Base-by-base conservation (phyloP, 2,329 filamentous ascomycete species). In the Coleophoma crateriformis region DNA sequence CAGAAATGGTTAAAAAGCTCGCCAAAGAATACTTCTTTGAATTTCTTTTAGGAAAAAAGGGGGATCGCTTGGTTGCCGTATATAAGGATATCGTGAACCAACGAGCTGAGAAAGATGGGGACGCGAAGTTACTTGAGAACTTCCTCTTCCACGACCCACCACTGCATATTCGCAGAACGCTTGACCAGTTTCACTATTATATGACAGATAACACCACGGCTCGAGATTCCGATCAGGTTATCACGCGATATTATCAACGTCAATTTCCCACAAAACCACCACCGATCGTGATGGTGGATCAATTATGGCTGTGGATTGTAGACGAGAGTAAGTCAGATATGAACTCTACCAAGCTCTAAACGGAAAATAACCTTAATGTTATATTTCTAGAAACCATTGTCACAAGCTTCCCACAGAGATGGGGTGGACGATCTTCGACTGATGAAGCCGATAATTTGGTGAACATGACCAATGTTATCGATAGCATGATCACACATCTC, bases 131-230 rank as follows among this genome's bases (percentile, higher is more conserved):
- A 1, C 14, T 62, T 11, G 43, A 51, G 3, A 40, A 54, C 2
- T 47, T 59, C 43, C 44, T 61, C 2, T 41, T 58, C 35, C 5
- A 34, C 2, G 11, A 57, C 7, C 50, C 55, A 7, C 71, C 72
- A 0, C 49, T 75, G 6, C 73, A 76, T 48, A 67, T 69, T 0
- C 64, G 73, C 0, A 59, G 73, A 2, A 76, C 72, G 0, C 60
- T 76, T 0, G 72, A 75, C 38, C 73, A 75, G 50, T 67, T 67
- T 0, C 73, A 72, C 47, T 68, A 67, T 40, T 66, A 63, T 62
- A 68, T 63, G 0, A 53, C 72, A 2, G 59, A 65, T 0, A 64
- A 67, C 11, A 74, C 71, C 0, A 52, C 59, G 2, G 40, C 55
- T 1, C 55, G 71, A 14, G 73, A 76, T 38, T 35, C 15, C 22